Evolutionary conservation across 345 rosid genomes (phyloP), one percentile per base, ranked within the genome.

Genomic region (Arabis hirsuta): DNA sequence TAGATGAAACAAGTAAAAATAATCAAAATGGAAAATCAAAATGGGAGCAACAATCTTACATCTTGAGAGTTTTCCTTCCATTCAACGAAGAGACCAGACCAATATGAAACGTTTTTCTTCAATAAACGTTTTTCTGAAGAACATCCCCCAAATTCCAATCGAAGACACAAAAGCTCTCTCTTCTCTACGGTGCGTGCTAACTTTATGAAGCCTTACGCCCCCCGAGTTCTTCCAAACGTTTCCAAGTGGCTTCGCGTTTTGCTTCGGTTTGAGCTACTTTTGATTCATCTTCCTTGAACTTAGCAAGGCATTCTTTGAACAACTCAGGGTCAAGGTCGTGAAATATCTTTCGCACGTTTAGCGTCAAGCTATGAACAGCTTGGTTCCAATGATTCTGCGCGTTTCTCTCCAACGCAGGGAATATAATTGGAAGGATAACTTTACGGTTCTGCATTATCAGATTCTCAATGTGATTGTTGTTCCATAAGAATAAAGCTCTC

Each of bases 401-500:
- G 58, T 88, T 88, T 77, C 81, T 83, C 84, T 88, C 88, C 39
- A 88, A 61, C 11, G 85, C 83, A 29, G 86, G 87, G 84, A 84
- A 84, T 76, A 88, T 85, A 71, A 87, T 80, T 4, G 90, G 90
- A 54, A 87, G 79, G 74, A 87, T 79, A 7, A 85, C 84, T 65
- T 78, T 86, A 43, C 87, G 84, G 57, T 83, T 86, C 71, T 88
- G 90, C 76, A 79, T 79, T 48, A 88, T 86, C 56, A 88, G 74
- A 76, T 83, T 88, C 73, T 84, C 88, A 0, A 88, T 88, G 82
- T 88, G 93, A 64, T 86, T 84, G 50, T 88, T 86, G 82, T 86
- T 86, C 93, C 93, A 88, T 67, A 86, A 81, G 77, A 83, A 86
- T 69, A 88, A 74, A 55, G 93, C 90, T 80, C 90, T 78, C 77